These are phyloP conservation scores for Nicotiana noctiflora DNA, from an alignment of 257 asterid species.

Conservation along the genomic window DNA sequence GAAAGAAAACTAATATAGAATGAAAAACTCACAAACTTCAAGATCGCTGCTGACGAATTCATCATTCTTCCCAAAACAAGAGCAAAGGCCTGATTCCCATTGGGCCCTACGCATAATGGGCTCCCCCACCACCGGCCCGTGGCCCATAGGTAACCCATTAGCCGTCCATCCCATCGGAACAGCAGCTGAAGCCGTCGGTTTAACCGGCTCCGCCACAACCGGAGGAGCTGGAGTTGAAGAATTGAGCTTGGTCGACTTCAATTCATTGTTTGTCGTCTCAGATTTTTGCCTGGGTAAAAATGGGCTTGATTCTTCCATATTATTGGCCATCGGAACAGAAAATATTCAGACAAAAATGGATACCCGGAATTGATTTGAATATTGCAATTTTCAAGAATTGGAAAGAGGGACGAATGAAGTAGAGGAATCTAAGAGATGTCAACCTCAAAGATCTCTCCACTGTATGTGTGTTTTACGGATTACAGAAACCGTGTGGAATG, in stretches of 20 bases:
- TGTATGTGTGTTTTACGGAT: neutral
- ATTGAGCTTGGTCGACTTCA: slow-evolving; percentile 14
- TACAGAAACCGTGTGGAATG: neutral
- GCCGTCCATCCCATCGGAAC: slow-evolving; percentile 43
- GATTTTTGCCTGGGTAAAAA: slow-evolving; percentile 25
- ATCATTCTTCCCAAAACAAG: slow-evolving; percentile 50
- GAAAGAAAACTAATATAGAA: neutral
- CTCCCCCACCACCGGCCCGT: slow-evolving; percentile 16
- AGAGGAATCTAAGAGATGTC: slow-evolving; percentile 5
- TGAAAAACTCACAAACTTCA: slow-evolving; percentile 49
- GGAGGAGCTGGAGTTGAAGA: slow-evolving; percentile 25
- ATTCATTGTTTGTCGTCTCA: slow-evolving; percentile 17
- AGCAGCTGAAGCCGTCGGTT: slow-evolving; percentile 5
- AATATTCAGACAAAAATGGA: neutral
- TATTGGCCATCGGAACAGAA: slow-evolving; percentile 25
- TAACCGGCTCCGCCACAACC: neutral
- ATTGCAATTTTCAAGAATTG: slow-evolving; percentile 3
- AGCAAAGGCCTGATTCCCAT: slow-evolving; percentile 49
- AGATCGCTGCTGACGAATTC: slow-evolving; percentile 59
- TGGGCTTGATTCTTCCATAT: slow-evolving; percentile 27
- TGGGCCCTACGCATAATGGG: slow-evolving; percentile 27
- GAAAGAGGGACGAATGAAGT: neutral
- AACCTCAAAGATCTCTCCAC: slow-evolving; percentile 9
- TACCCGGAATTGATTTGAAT: neutral
- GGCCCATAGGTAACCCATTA: slow-evolving; percentile 30